These are phyloP conservation scores for Schizonepeta tenuifolia DNA, from an alignment of 257 asterid genomes.

Conservation along the genomic window DNA sequence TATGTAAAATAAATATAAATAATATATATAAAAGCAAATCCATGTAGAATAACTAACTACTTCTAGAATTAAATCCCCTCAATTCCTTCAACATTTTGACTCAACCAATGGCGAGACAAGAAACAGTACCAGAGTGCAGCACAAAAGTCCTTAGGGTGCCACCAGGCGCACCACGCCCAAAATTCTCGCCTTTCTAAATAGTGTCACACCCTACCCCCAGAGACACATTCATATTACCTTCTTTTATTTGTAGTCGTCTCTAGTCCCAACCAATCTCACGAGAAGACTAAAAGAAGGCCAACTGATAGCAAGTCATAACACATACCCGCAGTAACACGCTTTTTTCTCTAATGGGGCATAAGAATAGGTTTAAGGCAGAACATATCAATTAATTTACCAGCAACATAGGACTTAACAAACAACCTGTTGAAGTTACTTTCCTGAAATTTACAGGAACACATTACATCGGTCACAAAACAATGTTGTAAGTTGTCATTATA, in stretches of 20 bases:
- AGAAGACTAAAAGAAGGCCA: conserved; percentile 15
- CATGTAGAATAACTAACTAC: background rate
- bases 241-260: conserved; percentile 2
- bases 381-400: background rate
- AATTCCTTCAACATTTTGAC: background rate
- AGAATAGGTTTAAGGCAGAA: background rate
- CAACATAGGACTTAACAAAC: conserved; percentile 7
- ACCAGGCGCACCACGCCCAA: background rate
- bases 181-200: background rate
- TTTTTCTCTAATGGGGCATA: background rate
- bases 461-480: background rate
- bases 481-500: background rate
- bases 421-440: background rate
- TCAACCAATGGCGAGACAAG: background rate
- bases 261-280: background rate
- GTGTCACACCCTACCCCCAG: background rate
- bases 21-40: too few species aligned
- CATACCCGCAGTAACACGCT: background rate
- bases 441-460: background rate
- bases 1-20: too few species aligned
- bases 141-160: background rate
- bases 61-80: background rate
- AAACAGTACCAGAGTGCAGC: background rate
- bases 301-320: background rate
- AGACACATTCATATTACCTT: conserved; percentile 12